Percentiles rank a stretch among this genome's conserved stretches.
Conservation (phyloP, 2,329 filamentous ascomycete genomes). For the Phyllosticta paracitricarpa region DNA sequence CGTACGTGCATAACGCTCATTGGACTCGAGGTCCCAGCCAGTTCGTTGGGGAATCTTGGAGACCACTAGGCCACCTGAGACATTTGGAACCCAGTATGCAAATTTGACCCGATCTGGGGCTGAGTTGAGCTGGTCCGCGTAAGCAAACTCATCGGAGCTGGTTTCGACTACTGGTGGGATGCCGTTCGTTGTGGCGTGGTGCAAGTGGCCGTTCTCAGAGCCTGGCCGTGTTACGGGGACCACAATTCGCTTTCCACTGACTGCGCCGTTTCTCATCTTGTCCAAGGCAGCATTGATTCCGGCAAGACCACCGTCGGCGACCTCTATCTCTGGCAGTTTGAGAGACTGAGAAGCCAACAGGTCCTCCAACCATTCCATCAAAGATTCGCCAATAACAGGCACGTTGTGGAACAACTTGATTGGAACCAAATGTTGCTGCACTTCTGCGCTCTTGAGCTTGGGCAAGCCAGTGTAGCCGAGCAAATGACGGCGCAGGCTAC, state of each 20-base stretch:
- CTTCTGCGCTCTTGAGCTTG: conserved; percentile 40
- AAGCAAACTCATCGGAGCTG: conserved; percentile 9
- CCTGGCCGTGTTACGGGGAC: conserved; percentile 28
- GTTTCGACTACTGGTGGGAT: neutral
- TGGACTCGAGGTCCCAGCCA: conserved; percentile 39
- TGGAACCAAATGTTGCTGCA: conserved; percentile 55
- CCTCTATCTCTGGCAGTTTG: conserved; percentile 54
- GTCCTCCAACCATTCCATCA: conserved; percentile 58
- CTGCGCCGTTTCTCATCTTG: conserved; percentile 52
- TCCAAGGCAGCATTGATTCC: conserved; percentile 61
- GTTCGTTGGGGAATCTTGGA: conserved; percentile 43
- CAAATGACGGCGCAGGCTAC: conserved; percentile 39
- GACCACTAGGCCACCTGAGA: conserved; percentile 44
- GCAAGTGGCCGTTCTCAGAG: neutral
- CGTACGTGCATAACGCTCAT: conserved; percentile 39
- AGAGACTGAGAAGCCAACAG: conserved; percentile 48
- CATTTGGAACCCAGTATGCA: conserved; percentile 46
- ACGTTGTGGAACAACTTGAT: conserved; percentile 69
- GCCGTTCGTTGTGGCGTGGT: neutral
- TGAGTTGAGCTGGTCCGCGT: conserved; percentile 32
- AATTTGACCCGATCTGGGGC: conserved; percentile 37
- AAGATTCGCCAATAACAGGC: conserved; percentile 49
- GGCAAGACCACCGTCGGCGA: conserved; percentile 51
- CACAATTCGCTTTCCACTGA: conserved; percentile 61
- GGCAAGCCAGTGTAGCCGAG: conserved; percentile 60